Evolutionary conservation across 345 rosid genomes (phyloP).

Genomic region (Rhizophora apiculata): DNA sequence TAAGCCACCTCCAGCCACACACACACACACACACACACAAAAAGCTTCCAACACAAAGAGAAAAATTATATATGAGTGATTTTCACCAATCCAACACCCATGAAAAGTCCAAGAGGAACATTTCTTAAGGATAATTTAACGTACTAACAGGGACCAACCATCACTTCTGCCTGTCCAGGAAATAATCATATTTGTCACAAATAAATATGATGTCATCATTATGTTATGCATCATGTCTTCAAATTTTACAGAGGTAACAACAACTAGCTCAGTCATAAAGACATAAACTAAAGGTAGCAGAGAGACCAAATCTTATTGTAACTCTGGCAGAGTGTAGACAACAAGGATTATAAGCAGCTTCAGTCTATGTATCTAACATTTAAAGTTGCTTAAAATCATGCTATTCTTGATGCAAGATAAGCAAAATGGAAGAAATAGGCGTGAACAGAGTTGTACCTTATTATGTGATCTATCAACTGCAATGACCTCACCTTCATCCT

Average conservation of each 20-base stretch:
- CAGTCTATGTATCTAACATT: background rate
- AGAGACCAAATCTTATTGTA: background rate
- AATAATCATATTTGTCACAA: no score
- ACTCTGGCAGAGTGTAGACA: background rate
- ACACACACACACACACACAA: no score
- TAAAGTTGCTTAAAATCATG: background rate
- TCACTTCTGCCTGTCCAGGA: no score
- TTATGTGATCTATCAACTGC: constrained; percentile 96
- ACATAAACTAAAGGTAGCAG: background rate
- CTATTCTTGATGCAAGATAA: background rate
- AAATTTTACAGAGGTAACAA: constrained; percentile 3
- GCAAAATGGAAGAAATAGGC: background rate
- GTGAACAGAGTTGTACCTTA: constrained; percentile 48
- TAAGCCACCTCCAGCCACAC: no score
- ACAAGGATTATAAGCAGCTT: background rate
- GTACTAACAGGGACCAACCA: background rate
- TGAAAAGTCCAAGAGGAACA: background rate
- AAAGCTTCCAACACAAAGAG: no score
- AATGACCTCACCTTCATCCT: constrained; percentile 85
- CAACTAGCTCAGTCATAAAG: background rate
- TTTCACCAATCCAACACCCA: background rate
- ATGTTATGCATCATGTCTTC: background rate
- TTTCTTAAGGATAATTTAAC: background rate
- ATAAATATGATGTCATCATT: no score
- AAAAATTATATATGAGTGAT: no score